Percentiles rank a stretch among this genome's conserved stretches.
These are phyloP conservation scores for Fragaria nilgerrensis DNA, from an alignment of 306 rosid genomes.

Conservation along the genomic window DNA sequence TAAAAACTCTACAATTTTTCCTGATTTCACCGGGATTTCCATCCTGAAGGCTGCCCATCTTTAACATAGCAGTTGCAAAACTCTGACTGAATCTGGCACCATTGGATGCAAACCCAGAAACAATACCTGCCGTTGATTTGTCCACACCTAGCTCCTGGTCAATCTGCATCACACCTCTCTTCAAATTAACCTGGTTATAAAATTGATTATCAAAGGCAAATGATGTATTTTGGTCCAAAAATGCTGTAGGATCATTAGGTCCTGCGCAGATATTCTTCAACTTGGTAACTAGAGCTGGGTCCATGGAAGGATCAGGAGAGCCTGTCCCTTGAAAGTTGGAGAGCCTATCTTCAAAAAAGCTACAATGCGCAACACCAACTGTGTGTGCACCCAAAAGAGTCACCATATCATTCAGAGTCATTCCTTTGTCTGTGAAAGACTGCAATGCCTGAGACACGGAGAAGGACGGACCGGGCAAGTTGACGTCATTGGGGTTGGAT, in stretches of 20 bases:
- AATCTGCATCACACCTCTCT: slow-evolving; percentile 41
- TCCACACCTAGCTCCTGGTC: slow-evolving; percentile 53
- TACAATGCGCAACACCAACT: slow-evolving; percentile 48
- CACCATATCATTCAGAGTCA: slow-evolving; percentile 48
- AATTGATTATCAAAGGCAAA: slow-evolving; percentile 39
- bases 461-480: slow-evolving; percentile 37
- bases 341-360: slow-evolving; percentile 37
- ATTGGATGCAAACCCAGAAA: slow-evolving; percentile 28
- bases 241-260: not conserved
- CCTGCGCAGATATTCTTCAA: slow-evolving; percentile 18
- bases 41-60: slow-evolving; percentile 35
- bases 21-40: slow-evolving; percentile 46
- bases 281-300: slow-evolving; percentile 28
- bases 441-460: not conserved
- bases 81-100: slow-evolving; percentile 17
- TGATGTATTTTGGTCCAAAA: slow-evolving; percentile 55
- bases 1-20: slow-evolving; percentile 50
- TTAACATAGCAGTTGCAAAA: slow-evolving; percentile 46
- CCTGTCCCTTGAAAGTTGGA: slow-evolving; percentile 18
- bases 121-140: slow-evolving; percentile 20
- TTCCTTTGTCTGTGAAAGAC: slow-evolving; percentile 21
- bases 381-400: slow-evolving; percentile 68
- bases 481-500: slow-evolving; percentile 1
- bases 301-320: slow-evolving; percentile 39
- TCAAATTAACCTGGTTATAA: slow-evolving; percentile 28